Percentiles rank a stretch among this genome's conserved stretches.
These are phyloP conservation scores for Botrytis fragariae DNA, from an alignment of 2,329 filamentous ascomycete genomes.

Conservation along the genomic window DNA sequence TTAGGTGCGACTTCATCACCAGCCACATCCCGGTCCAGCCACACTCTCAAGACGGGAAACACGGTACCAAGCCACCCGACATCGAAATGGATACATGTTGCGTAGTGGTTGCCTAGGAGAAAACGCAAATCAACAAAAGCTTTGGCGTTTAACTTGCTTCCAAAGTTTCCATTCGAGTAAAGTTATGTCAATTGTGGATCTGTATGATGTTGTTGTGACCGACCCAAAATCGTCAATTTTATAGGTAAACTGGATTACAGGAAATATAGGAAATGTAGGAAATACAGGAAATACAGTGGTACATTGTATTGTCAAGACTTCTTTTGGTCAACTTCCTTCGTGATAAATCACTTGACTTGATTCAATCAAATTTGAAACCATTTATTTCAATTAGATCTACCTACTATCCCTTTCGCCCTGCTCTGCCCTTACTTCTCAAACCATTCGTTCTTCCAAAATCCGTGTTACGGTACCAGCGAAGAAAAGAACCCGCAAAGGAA, in stretches of 20 bases:
- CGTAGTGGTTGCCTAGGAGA: constrained; percentile 9
- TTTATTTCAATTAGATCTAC: neutral
- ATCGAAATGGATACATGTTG: neutral
- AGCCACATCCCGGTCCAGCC: neutral
- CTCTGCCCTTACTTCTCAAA: neutral
- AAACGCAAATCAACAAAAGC: constrained; percentile 8
- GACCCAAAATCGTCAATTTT: neutral
- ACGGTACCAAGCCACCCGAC: neutral
- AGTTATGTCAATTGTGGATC: constrained; percentile 1
- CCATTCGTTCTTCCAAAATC: neutral
- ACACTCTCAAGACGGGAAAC: neutral
- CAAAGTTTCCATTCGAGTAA: neutral
- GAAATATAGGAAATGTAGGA: neutral
- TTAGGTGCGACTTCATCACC: neutral
- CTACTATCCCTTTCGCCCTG: neutral
- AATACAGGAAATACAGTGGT: neutral
- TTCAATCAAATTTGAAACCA: neutral
- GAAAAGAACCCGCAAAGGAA: constrained; percentile 6
- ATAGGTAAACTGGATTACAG: neutral
- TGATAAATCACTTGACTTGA: neutral
- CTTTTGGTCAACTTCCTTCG: neutral
- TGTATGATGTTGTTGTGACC: neutral
- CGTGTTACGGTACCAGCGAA: neutral
- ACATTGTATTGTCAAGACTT: neutral
- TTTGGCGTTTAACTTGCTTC: neutral